A percentile compares a stretch with the other conserved stretches of the same genome.
Evolutionary conservation across 306 rosid species (phyloP).

Genomic region (Clitoria ternatea): DNA sequence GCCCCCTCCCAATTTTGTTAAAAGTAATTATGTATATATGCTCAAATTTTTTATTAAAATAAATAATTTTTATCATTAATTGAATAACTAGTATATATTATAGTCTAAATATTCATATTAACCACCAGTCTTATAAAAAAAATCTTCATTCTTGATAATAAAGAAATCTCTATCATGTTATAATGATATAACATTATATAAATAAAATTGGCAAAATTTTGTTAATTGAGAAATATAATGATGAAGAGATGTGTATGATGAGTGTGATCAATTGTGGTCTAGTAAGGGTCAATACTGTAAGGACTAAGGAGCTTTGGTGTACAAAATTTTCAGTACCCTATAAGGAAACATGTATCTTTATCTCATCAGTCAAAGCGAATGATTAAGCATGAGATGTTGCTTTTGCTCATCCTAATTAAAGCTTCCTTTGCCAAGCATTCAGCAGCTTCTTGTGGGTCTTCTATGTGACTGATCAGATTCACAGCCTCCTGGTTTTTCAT

Average conservation of each 20-base stretch:
- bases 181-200: too few species aligned
- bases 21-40: too few species aligned
- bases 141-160: too few species aligned
- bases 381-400: conserved; percentile 73
- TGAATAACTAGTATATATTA: too few species aligned
- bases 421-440: conserved; percentile 83
- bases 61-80: too few species aligned
- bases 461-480: conserved; percentile 65
- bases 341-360: neutral
- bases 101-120: too few species aligned
- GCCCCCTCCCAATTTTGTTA: too few species aligned
- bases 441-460: conserved; percentile 80
- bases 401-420: conserved; percentile 66
- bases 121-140: too few species aligned
- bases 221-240: neutral
- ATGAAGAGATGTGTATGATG: neutral
- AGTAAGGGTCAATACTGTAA: neutral
- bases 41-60: too few species aligned
- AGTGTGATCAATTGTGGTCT: neutral
- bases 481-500: conserved; percentile 92
- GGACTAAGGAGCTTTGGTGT: neutral
- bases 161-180: too few species aligned
- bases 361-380: conserved; percentile 64
- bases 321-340: neutral
- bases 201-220: too few species aligned